Evolutionary conservation across 2,329 filamentous ascomycete species (phyloP), one percentile per base, ranked within the genome.

Genomic region (Lasiodiplodia theobromae): DNA sequence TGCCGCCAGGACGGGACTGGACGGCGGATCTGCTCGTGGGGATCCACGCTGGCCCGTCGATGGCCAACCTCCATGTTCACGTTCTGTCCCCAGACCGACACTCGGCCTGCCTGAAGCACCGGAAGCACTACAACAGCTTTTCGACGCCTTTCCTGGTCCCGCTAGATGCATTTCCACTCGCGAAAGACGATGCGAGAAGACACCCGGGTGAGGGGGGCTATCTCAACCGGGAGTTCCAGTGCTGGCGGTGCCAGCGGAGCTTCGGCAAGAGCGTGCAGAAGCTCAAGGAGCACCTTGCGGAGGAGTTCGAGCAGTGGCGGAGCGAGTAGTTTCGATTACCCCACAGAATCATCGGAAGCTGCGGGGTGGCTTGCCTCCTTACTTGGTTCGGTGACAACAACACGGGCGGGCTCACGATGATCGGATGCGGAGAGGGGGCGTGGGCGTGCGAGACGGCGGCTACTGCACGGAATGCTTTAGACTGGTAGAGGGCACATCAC

Each of bases 121-220:
- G 89, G 71, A 95, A 94, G 78, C 96, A 98, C 81, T 98, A 97
- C 81, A 93, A 96, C 76, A 96, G 92, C 71, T 98, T 98, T 80
- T 89, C 88, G 38, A 96, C 94, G 65, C 87, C 87, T 3, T 99
- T 98, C 77, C 87, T 99, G 25, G 87, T 98, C 14, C 84, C 86
- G 18, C 75, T 98, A 31, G 89, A 89, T 25, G 92, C 94, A 69
- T 95, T 97, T 62, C 95, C 96, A 4, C 81, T 98, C 37, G 83
- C 85, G 0, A 71, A 82, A 31, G 87, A 90, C 67, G 93, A 96
- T 77, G 78, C 81, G 56, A 82, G 93, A 69, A 84, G 90, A 71
- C 77, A 88, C 68, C 86, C 88, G 0, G 83, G 81, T 0, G 80
- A 79, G 69, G 81, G 85, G 67, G 84, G 85, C 21, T 94, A 91